These are phyloP conservation scores for Sporothrix sp. DNA, from an alignment of 2,329 filamentous ascomycete species.

Conservation along the genomic window DNA sequence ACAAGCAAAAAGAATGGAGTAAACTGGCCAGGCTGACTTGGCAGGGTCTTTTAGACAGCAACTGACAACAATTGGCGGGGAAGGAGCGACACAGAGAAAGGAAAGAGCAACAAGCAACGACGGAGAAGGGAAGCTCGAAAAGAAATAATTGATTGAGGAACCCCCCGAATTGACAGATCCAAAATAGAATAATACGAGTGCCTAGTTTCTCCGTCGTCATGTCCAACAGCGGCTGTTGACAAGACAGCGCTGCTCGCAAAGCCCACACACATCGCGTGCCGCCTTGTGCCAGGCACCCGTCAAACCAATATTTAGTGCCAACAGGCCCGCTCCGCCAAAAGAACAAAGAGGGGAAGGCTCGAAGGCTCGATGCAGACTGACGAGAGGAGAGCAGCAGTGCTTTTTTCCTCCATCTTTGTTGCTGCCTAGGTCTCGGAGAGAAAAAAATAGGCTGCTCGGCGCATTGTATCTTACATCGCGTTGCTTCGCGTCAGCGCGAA, in stretches of 20 bases:
- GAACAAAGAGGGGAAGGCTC: neutral
- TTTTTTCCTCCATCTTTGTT: neutral
- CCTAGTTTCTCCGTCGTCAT: neutral
- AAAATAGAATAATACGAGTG: neutral
- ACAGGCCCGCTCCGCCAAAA: neutral
- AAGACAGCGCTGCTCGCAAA: too few species aligned
- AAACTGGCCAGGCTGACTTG: slow-evolving; percentile 9
- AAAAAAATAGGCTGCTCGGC: too few species aligned
- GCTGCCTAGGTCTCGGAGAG: neutral
- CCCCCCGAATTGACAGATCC: neutral
- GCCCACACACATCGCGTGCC: slow-evolving; percentile 4
- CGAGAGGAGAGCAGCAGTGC: neutral
- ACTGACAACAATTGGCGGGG: neutral
- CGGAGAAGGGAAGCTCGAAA: neutral
- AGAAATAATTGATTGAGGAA: neutral
- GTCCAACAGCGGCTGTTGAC: too few species aligned
- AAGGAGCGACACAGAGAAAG: neutral
- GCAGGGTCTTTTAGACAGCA: neutral
- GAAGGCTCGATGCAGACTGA: neutral
- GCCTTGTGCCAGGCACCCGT: slow-evolving; percentile 5
- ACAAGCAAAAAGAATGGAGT: neutral
- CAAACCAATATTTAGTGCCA: neutral
- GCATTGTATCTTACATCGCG: too few species aligned
- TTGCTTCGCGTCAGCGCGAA: too few species aligned
- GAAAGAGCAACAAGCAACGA: neutral